Evolutionary conservation across 345 rosid species (phyloP), one percentile per base, ranked within the genome.

Genomic region (Angophora floribunda): DNA sequence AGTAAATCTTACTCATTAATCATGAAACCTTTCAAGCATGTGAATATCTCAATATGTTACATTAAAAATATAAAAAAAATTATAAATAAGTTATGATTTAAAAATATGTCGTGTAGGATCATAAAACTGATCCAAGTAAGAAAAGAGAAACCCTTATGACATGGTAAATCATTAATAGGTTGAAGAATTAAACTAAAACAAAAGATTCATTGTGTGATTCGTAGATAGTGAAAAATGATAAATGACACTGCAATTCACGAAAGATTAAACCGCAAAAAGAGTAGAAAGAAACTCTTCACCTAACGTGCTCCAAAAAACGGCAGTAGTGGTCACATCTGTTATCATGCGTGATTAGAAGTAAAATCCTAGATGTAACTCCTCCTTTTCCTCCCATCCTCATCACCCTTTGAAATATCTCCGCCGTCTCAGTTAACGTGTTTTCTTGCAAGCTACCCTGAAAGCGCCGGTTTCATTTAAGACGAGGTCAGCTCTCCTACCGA

Each of bases 41-140:
- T 16, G 49, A 75, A 9, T 41, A 41, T 41, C 15, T 5, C 49
- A 1, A 5, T 8, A 19, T 32, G 32, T 67, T 32, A 44, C 9
- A 30, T 7, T 36, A 30, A 22, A 32, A 30, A 0, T 15, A 7
- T 10, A 16, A 67, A 67, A n/a, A 59, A 65, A 32, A 26, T 1
- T 28, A 14, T 7, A 13, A 65, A 14, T 3, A 65, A 30, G 3
- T 9, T 1, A 41, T 36, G 44, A 19, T 36, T 70, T 13, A 7
- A 19, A 7, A 36, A 1, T 9, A 1, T 26, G 6, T 1, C 2
- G 6, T n/a, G 36, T 8, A 0, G 67, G 9, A 67, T 67, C 21
- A 67, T 4, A 36, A 10, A 67, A 16, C 12, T 15, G 16, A 26
- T 12, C 9, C 4, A 4, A 30, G 44, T 67, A 7, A 30, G 6